phyloP scores from a whole-genome alignment of 441 rosid species.

The Mallotus japonicus region DNA sequence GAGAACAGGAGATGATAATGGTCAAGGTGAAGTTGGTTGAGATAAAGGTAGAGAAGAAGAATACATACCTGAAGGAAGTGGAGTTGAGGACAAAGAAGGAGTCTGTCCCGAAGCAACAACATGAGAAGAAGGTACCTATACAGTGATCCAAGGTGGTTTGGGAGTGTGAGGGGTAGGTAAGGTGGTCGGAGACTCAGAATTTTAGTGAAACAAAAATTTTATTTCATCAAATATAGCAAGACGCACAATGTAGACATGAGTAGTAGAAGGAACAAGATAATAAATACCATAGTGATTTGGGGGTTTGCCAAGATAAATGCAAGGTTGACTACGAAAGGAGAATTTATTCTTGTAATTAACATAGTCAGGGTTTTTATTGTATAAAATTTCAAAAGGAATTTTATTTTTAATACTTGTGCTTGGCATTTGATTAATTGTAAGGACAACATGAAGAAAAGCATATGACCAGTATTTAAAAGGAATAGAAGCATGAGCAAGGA shows the following conservation, averaged over 20 bases:
- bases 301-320: neutral
- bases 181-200: fast-evolving
- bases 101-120: too few relatives aligned
- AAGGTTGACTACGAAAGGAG: neutral
- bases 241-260: neutral
- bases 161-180: fast-evolving
- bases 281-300: neutral
- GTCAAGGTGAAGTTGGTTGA: too few relatives aligned
- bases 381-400: neutral
- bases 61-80: too few relatives aligned
- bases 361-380: neutral
- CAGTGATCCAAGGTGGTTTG: too few relatives aligned
- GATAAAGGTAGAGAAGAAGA: too few relatives aligned
- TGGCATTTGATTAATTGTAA: too few relatives aligned
- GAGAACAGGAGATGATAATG: too few relatives aligned
- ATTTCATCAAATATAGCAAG: neutral
- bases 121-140: too few relatives aligned
- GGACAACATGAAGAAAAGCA: neutral
- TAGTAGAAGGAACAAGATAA: neutral
- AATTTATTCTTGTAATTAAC: too few relatives aligned
- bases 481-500: neutral
- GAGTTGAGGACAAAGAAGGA: too few relatives aligned
- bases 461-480: neutral
- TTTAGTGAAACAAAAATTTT: too few relatives aligned
- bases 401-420: too few relatives aligned